A percentile compares a stretch with the other conserved stretches of the same genome.
These are phyloP conservation scores for Fagopyrum homotropicum DNA, from an alignment of 148 eudicot genomes.

Conservation along the genomic window DNA sequence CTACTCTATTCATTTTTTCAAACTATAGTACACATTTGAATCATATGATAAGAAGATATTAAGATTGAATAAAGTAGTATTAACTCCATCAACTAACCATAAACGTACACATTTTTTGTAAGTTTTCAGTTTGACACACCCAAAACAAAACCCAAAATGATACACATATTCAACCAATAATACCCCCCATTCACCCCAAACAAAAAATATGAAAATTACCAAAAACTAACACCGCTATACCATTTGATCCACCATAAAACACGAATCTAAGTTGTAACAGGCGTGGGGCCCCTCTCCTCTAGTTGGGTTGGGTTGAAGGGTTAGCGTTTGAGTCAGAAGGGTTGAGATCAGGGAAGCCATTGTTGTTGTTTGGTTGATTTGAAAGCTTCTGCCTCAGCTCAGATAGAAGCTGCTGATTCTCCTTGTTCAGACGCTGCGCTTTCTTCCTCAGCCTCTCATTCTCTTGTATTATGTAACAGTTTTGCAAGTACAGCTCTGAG, in stretches of 20 bases:
- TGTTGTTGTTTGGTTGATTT: constrained; percentile 3
- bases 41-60: too few relatives aligned
- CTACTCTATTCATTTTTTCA: too few relatives aligned
- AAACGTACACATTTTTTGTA: too few relatives aligned
- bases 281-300: background rate
- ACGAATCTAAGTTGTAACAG: background rate
- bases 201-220: too few relatives aligned
- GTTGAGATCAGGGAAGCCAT: constrained; percentile 34
- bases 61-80: too few relatives aligned
- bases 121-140: too few relatives aligned
- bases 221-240: background rate
- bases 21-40: too few relatives aligned
- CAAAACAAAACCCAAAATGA: too few relatives aligned
- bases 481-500: constrained; percentile 78
- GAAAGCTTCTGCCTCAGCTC: constrained; percentile 58
- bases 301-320: constrained; percentile 17
- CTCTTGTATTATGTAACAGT: constrained; percentile 85
- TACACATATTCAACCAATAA: too few relatives aligned
- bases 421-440: constrained; percentile 72
- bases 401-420: constrained; percentile 66
- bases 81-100: too few relatives aligned
- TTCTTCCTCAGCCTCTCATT: constrained; percentile 79
- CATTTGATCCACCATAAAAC: too few relatives aligned
- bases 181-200: too few relatives aligned
- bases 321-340: constrained; percentile 24